Base-by-base conservation (phyloP, 2,329 filamentous ascomycete genomes). In the Colletotrichum ledebouriae region DNA sequence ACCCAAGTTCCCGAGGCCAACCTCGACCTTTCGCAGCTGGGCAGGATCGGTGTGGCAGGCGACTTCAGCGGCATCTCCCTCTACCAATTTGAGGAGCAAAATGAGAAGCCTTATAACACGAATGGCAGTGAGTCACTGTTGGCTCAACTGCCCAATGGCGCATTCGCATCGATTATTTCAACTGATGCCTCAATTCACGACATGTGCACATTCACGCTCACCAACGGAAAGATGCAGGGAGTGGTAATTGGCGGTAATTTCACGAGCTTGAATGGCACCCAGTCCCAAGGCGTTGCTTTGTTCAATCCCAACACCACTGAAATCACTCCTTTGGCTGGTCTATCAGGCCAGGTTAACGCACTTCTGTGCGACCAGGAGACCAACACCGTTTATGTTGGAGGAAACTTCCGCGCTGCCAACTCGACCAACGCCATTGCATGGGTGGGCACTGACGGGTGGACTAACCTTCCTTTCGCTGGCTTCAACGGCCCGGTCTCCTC, bases 241-340 rank as follows among this genome's bases (percentile, higher is more conserved):
- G 87, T 98, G 33, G 87, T 98, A 55, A 87, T 99, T 15, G 96
- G 92, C 63, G 96, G 96, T 55, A 98, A 98, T 82, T 99, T 99
- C 77, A 98, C 96, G 37, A 97, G 93, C 78, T 82, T 99, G 70
- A 93, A 90, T 67, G 90, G 90, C 67, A 86, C 91, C 64, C 83
- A 92, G 75, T 93, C 94, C 2, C 89, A 89, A 60, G 93, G 92
- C 50, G 88, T 97, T 64, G 96, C 94, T 25, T 78, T 97, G 53
- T 94, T 94, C 81, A 89, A 98, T 77, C 89, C 92, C 3, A 87
- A 89, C 71, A 91, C 89, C 4, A 88, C 88, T 50, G 79, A 86
- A 42, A 85, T 98, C 57, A 91, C 88, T 2, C 86, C 94, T n/a
- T 80, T 98, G 44, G 80, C 88, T n/a, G 95, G 94, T 52, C 84